Percentiles rank a stretch among this genome's conserved stretches.
Evolutionary conservation across 2,329 filamentous ascomycete genomes (phyloP).

Genomic region (Teratosphaeriaceae sp.): DNA sequence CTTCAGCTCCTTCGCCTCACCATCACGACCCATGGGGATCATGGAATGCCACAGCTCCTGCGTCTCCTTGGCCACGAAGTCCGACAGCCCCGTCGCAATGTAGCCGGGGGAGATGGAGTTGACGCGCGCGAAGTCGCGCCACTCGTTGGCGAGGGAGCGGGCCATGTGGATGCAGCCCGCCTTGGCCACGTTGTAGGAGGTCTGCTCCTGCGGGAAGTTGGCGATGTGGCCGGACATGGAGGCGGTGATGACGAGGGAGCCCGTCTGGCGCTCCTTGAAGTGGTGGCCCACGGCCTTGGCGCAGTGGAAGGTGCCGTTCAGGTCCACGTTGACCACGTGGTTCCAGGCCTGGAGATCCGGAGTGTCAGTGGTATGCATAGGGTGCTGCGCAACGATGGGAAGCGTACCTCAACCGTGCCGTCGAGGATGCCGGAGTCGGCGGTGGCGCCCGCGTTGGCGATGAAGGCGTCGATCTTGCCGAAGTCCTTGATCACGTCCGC

Average conservation of each 20-base stretch:
- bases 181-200: constrained; percentile 59
- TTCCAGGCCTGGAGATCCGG: constrained; percentile 62
- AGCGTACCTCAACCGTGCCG: constrained; percentile 65
- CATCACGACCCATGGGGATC: constrained; percentile 56
- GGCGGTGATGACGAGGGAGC: constrained; percentile 61
- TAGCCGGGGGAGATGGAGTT: constrained; percentile 64
- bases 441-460: constrained; percentile 65
- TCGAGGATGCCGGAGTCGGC: constrained; percentile 63
- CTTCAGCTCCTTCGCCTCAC: constrained; percentile 60
- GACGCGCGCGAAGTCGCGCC: constrained; percentile 62
- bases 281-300: constrained; percentile 82
- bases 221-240: constrained; percentile 75
- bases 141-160: constrained; percentile 60
- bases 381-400: constrained; percentile 74
- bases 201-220: constrained; percentile 72
- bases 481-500: constrained; percentile 61
- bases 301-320: constrained; percentile 80
- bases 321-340: constrained; percentile 75
- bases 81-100: constrained; percentile 60
- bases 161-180: constrained; percentile 55
- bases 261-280: constrained; percentile 59
- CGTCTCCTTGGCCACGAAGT: constrained; percentile 54
- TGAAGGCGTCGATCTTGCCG: constrained; percentile 60
- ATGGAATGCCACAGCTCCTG: constrained; percentile 54
- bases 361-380: constrained; percentile 57